Conservation (phyloP, 2,329 filamentous ascomycete genomes). For the Ophiobolus disseminans region DNA sequence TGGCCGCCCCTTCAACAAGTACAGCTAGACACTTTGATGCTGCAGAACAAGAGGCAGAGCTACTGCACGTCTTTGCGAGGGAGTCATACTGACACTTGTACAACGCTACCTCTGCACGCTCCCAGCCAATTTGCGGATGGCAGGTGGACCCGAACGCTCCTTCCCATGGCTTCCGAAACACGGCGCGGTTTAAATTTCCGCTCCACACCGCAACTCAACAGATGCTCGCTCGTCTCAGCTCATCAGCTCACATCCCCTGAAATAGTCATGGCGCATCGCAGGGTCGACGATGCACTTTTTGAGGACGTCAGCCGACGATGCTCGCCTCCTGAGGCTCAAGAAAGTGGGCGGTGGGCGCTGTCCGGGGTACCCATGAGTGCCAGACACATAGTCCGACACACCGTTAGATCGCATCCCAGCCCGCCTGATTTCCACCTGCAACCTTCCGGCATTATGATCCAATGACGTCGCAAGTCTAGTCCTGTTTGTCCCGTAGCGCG, state of each 20-base stretch:
- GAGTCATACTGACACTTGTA: no score
- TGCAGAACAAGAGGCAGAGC: no score
- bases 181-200: neutral
- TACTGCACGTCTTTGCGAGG: no score
- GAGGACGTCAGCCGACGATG: no score
- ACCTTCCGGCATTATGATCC: slow-evolving; percentile 16
- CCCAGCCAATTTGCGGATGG: no score
- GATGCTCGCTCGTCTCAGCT: slow-evolving; percentile 21
- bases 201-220: slow-evolving; percentile 9
- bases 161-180: no score
- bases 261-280: slow-evolving; percentile 10
- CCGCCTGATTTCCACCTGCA: slow-evolving; percentile 18
- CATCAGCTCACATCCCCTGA: slow-evolving; percentile 19
- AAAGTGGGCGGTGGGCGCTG: neutral
- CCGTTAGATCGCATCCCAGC: slow-evolving; percentile 17
- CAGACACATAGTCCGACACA: slow-evolving; percentile 21
- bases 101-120: no score
- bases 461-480: slow-evolving; percentile 21
- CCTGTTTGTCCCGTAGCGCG: slow-evolving; percentile 20
- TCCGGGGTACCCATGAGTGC: slow-evolving; percentile 14
- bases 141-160: neutral
- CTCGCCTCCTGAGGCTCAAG: neutral
- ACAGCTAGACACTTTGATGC: no score
- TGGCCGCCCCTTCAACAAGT: no score
- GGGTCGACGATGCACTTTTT: slow-evolving; percentile 18